Conservation (phyloP, 2,329 filamentous ascomycete genomes). For the Ophiostoma ulmi region DNA sequence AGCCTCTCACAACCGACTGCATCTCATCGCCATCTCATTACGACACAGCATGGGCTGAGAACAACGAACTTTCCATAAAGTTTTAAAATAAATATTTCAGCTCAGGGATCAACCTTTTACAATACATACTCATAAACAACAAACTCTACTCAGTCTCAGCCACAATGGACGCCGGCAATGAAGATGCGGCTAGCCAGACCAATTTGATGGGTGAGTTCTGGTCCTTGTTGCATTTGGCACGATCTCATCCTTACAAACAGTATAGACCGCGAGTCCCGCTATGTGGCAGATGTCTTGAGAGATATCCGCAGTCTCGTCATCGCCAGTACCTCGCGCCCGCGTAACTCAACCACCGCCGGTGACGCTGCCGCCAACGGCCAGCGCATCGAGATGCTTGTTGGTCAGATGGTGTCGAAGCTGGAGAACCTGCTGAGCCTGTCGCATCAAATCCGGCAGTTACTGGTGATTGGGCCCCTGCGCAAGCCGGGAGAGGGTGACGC, state of each 20-base stretch:
- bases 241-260: neutral
- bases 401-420: constrained; percentile 38
- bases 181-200: neutral
- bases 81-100: neutral
- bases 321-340: constrained; percentile 36
- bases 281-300: constrained; percentile 43
- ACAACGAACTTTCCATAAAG: neutral
- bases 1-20: neutral
- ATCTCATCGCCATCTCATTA: neutral
- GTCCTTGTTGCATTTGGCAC: neutral
- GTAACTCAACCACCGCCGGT: constrained; percentile 35
- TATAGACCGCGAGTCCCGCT: constrained; percentile 40
- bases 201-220: neutral
- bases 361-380: constrained; percentile 39
- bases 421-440: constrained; percentile 45
- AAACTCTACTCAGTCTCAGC: neutral
- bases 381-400: constrained; percentile 38
- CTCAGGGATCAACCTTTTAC: neutral
- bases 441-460: constrained; percentile 46
- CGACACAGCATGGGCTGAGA: neutral
- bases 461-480: constrained; percentile 45
- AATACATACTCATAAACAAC: neutral
- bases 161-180: constrained; percentile 5
- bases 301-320: constrained; percentile 43
- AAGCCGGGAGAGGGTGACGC: constrained; percentile 41